Evolutionary conservation across 2,329 filamentous ascomycete genomes (phyloP).

Genomic region (Fusarium oligoseptatum): DNA sequence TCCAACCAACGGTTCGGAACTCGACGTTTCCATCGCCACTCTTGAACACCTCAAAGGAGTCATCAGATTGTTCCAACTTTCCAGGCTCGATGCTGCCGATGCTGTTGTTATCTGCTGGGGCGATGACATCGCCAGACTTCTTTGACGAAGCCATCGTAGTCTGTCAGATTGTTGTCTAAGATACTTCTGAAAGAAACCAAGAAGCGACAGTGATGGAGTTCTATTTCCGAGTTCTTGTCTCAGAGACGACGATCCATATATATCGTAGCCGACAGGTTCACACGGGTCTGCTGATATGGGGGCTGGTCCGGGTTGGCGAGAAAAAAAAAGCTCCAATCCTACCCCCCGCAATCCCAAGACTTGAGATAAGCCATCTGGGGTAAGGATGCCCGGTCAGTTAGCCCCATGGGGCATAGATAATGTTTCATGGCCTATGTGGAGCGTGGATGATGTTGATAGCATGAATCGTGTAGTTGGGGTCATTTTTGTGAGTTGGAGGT

Average conservation of each 20-base stretch:
- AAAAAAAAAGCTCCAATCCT: neutral
- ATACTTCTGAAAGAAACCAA: neutral
- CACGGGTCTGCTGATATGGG: neutral
- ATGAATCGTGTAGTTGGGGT: constrained; percentile 1
- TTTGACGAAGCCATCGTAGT: constrained; percentile 13
- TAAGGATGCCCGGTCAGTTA: constrained; percentile 1
- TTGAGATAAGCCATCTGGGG: constrained; percentile 28
- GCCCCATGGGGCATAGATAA: constrained; percentile 8
- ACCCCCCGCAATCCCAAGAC: constrained; percentile 12
- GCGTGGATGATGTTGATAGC: neutral
- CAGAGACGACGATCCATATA: constrained; percentile 3
- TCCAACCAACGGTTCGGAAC: constrained; percentile 63
- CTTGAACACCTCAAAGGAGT: constrained; percentile 60
- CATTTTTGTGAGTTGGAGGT: neutral
- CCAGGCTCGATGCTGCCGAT: constrained; percentile 37
- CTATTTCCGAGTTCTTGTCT: neutral
- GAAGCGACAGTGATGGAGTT: neutral
- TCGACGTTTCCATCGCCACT: constrained; percentile 57
- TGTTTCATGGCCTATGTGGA: constrained; percentile 1
- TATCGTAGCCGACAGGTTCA: neutral
- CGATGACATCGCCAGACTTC: constrained; percentile 22
- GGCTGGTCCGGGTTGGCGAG: neutral
- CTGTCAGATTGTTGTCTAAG: neutral
- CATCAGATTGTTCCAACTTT: constrained; percentile 37
- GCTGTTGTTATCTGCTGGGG: constrained; percentile 21